Conservation (phyloP, 768 basidiomycete species). For the Leccinum arenicola region DNA sequence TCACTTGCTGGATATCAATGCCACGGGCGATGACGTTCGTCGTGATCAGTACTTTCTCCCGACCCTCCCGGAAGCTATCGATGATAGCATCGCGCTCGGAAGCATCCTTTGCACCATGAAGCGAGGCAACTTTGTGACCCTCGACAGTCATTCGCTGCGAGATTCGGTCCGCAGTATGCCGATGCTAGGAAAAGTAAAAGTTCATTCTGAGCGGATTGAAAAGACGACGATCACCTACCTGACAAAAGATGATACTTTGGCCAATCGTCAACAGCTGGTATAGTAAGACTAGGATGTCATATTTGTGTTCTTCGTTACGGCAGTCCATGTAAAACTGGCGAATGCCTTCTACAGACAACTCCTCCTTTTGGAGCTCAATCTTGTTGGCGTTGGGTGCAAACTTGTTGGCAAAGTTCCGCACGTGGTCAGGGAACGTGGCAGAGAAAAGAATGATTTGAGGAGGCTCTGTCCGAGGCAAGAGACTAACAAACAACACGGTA, state of each 20-base stretch:
- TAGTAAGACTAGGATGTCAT: constrained; percentile 87
- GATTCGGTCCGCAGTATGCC: constrained; percentile 90
- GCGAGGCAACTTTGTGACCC: constrained; percentile 93
- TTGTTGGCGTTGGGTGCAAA: constrained; percentile 96
- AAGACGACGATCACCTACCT: constrained; percentile 46
- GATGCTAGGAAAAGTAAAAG: constrained; percentile 48
- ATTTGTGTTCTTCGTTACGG: constrained; percentile 87
- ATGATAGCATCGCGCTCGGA: constrained; percentile 88
- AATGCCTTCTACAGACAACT: constrained; percentile 91
- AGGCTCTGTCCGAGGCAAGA: constrained; percentile 52
- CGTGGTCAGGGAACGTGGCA: constrained; percentile 94
- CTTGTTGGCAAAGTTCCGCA: constrained; percentile 85
- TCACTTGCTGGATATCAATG: constrained; percentile 98
- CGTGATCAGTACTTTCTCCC: constrained; percentile 96
- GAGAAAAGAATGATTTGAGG: constrained; percentile 95
- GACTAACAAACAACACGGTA: constrained; percentile 34
- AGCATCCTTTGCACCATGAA: constrained; percentile 93
- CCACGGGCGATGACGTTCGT: constrained; percentile 98
- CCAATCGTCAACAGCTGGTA: constrained; percentile 93
- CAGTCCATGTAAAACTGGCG: constrained; percentile 99
- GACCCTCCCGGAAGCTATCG: constrained; percentile 93
- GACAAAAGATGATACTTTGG: constrained; percentile 98
- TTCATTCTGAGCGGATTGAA: background rate
- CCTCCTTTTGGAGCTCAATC: constrained; percentile 92
- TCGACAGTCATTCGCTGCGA: constrained; percentile 86